Conservation (phyloP, 2,329 filamentous ascomycete species). For the Penicillium vulpinum region DNA sequence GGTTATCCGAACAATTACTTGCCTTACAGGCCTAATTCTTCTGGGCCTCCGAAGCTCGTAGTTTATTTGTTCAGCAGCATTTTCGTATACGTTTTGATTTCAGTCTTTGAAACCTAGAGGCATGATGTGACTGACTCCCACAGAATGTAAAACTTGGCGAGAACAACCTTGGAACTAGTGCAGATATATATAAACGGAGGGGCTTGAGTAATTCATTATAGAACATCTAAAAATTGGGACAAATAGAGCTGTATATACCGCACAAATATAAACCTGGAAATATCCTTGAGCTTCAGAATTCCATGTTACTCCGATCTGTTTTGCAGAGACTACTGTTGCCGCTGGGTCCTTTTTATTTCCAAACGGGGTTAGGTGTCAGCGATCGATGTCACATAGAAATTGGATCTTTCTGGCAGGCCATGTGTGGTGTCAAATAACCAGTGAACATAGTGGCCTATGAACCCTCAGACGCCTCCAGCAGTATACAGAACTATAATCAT, state of each 20-base stretch:
- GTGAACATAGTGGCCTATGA: no score
- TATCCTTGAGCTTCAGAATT: not conserved
- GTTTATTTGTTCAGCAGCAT: not conserved
- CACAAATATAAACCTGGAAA: not conserved
- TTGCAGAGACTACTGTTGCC: not conserved
- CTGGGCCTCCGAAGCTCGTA: not conserved
- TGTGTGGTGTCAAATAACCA: no score
- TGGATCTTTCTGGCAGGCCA: not conserved
- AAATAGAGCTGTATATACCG: not conserved
- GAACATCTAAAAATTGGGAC: not conserved
- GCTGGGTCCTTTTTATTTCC: not conserved
- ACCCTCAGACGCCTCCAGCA: not conserved
- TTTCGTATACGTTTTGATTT: not conserved
- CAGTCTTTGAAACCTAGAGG: not conserved
- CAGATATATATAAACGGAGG: not conserved
- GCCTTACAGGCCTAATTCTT: not conserved
- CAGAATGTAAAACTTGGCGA: not conserved
- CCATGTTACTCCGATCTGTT: not conserved
- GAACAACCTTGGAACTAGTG: not conserved
- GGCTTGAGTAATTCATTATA: not conserved
- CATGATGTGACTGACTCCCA: not conserved
- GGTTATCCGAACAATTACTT: not conserved
- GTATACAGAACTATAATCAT: conserved; percentile 1
- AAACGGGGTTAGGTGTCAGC: no score
- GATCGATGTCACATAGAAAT: not conserved